Evolutionary conservation across 2,329 filamentous ascomycete genomes (phyloP), one percentile per base, ranked within the genome.

Genomic region (Trichoderma sp.): DNA sequence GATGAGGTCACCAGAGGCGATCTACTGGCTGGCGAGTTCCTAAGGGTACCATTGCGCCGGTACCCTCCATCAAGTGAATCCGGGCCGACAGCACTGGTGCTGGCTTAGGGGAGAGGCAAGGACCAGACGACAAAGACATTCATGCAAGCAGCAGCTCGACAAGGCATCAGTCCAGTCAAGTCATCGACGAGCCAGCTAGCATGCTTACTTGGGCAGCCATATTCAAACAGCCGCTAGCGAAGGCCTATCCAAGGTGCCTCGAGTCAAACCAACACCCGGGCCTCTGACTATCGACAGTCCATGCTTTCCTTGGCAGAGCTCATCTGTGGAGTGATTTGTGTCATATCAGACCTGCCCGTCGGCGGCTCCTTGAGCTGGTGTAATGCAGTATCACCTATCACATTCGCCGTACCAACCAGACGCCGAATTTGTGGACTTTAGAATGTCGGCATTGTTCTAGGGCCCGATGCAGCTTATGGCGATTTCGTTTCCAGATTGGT

Each of bases 31-130:
- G 9, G 58, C 39, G 56, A 30, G 24, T 32, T 32, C 28, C n/a
- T 53, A 63, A 71, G 62, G 53, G 56, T 71, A 65, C 70, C 70
- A 56, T 64, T 66, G 47, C 39, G 56, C 62, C 70, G 70, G 70
- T 60, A 71, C 70, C 70, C 70, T 64, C 61, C 53, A 58, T 71
- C 57, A 60, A 69, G 56, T 30, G 36, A 60, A 60, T 60, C 56
- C 66, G 66, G 66, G 26, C 66, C 56, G 66, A 69, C 36, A 60
- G 26, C 18, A 15, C 36, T 24, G 57, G 26, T 43, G 39, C 39
- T 43, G 39, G 39, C 36, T 18, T 39, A 32, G 62, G 53, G 43
- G 8, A n/a, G 57, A 51, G 28, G 21, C 65, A 68, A 60, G 53
- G 53, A 47, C 65, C 26, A 24, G 65, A 69, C 15, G 18, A 26